phyloP scores from a whole-genome alignment of 768 basidiomycete genomes.

The Polyporus arcularius region DNA sequence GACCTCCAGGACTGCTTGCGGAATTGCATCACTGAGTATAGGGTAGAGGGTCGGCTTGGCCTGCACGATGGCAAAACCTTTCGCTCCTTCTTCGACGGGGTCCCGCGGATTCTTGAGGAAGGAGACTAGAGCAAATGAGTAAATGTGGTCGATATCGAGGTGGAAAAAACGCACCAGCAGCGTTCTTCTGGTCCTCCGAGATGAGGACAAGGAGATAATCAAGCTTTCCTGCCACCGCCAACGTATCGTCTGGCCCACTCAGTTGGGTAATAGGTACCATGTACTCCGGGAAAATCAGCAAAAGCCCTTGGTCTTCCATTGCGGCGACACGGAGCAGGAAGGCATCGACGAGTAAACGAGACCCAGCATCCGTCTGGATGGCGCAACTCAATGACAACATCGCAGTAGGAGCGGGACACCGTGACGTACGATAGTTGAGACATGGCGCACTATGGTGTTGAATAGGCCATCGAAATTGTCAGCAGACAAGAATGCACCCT shows the following conservation, averaged over 20 bases:
- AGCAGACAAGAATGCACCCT: neutral
- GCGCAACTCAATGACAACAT: neutral
- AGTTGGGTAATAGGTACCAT: neutral
- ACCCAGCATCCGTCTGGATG: neutral
- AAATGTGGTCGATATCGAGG: neutral
- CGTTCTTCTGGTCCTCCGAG: neutral
- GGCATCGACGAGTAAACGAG: neutral
- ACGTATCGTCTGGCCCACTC: neutral
- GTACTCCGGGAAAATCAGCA: neutral
- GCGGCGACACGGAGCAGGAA: neutral
- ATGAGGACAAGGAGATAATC: neutral
- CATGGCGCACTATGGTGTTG: neutral
- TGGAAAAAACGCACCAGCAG: neutral
- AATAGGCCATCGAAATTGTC: neutral
- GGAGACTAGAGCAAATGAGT: neutral
- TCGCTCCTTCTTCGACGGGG: neutral
- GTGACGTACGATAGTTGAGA: neutral
- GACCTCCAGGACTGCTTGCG: neutral
- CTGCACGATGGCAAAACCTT: neutral
- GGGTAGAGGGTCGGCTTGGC: neutral
- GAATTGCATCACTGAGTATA: neutral
- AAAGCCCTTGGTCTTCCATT: neutral
- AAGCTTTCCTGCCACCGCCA: neutral
- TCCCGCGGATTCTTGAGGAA: neutral
- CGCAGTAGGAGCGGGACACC: neutral